Evolutionary conservation across 2,329 filamentous ascomycete species (phyloP).

Genomic region (Seiridium unicorne): DNA sequence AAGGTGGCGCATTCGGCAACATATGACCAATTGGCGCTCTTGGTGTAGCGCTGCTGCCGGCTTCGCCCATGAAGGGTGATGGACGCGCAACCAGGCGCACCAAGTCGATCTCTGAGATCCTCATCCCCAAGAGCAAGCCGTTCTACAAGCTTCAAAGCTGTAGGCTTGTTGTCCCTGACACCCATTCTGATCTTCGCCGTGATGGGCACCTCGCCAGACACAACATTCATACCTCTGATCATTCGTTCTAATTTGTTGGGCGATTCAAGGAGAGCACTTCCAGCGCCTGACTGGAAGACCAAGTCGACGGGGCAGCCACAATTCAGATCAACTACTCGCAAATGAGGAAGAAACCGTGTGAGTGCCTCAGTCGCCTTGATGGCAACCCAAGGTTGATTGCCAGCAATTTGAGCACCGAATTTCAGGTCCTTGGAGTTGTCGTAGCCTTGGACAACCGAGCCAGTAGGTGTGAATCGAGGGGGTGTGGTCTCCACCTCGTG

Average conservation of each 20-base stretch:
- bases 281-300: conserved; percentile 82
- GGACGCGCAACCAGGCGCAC: conserved; percentile 85
- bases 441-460: conserved; percentile 68
- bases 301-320: conserved; percentile 97
- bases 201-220: conserved; percentile 87
- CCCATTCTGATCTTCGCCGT: conserved; percentile 95
- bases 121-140: conserved; percentile 77
- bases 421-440: conserved; percentile 79
- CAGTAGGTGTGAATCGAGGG: conserved; percentile 61
- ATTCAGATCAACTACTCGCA: conserved; percentile 92
- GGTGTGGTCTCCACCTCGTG: conserved; percentile 79
- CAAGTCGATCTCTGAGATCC: conserved; percentile 68
- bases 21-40: conserved; percentile 90
- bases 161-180: conserved; percentile 75
- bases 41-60: conserved; percentile 91
- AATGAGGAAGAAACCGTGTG: conserved; percentile 71
- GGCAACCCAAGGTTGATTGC: conserved; percentile 87
- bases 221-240: conserved; percentile 90
- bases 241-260: conserved; percentile 90
- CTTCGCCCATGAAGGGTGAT: conserved; percentile 93
- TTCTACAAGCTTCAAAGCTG: conserved; percentile 77
- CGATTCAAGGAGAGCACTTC: conserved; percentile 87
- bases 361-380: conserved; percentile 85
- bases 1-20: conserved; percentile 87
- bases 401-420: conserved; percentile 91